phyloP scores from a whole-genome alignment of 768 basidiomycete genomes.

The Wakefieldia striispora region DNA sequence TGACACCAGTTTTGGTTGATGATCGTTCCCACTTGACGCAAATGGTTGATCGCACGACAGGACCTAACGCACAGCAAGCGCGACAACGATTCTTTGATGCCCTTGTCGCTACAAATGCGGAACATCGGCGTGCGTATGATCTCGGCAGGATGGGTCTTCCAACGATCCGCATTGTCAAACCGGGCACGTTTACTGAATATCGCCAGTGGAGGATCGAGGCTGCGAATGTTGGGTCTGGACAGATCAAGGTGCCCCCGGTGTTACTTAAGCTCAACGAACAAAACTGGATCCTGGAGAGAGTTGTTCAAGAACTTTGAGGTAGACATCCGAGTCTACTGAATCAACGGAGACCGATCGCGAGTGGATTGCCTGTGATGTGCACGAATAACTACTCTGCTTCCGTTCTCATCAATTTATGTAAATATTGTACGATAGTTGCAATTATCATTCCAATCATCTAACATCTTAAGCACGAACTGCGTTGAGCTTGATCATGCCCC shows the following conservation, averaged over 20 bases:
- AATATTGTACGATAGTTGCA: no score
- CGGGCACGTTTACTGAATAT: slow-evolving; percentile 19
- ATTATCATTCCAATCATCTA: no score
- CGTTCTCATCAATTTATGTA: no score
- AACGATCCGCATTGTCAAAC: slow-evolving; percentile 20
- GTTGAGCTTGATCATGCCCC: no score
- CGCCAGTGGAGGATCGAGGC: slow-evolving; percentile 10
- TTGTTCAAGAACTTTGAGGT: slow-evolving; percentile 12
- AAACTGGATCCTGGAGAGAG: slow-evolving; percentile 22
- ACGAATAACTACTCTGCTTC: no score
- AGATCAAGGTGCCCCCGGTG: slow-evolving; percentile 18
- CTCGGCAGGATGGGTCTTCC: slow-evolving; percentile 7
- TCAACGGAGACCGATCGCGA: no score
- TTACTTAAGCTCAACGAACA: neutral
- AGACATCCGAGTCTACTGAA: no score
- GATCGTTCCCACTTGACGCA: no score
- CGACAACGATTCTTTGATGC: slow-evolving; percentile 9
- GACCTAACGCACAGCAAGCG: slow-evolving; percentile 1
- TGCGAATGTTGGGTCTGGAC: neutral
- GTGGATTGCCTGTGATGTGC: no score
- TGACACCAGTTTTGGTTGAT: no score
- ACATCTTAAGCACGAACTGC: no score
- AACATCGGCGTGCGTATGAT: neutral
- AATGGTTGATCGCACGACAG: neutral
- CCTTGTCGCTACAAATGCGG: neutral